These are phyloP conservation scores for Podaxis sp. DNA, from an alignment of 768 basidiomycete species.

Conservation along the genomic window DNA sequence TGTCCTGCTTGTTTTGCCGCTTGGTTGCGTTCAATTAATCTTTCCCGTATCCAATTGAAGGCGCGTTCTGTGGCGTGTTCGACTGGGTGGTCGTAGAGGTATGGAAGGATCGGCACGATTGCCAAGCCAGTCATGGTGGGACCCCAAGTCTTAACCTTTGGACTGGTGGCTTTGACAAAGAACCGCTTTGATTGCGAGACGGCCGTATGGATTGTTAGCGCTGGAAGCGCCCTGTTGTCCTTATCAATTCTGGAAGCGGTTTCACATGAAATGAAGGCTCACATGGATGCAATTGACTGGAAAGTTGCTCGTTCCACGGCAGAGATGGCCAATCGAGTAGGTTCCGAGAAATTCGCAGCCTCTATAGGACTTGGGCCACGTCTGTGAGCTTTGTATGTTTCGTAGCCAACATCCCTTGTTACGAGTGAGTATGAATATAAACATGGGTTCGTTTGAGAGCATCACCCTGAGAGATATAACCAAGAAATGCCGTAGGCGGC, in stretches of 20 bases:
- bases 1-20: background rate
- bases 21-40: slow-evolving; percentile 42
- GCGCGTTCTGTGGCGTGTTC: slow-evolving; percentile 65
- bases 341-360: slow-evolving; percentile 68
- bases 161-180: slow-evolving; percentile 58
- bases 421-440: slow-evolving; percentile 3
- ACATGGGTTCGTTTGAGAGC: slow-evolving; percentile 1
- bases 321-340: slow-evolving; percentile 64
- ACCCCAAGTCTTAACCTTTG: slow-evolving; percentile 67
- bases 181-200: slow-evolving; percentile 72
- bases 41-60: slow-evolving; percentile 70
- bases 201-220: slow-evolving; percentile 82
- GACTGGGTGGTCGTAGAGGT: slow-evolving; percentile 78
- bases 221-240: slow-evolving; percentile 68
- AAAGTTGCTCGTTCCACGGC: slow-evolving; percentile 77
- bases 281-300: slow-evolving; percentile 84
- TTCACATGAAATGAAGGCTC: slow-evolving; percentile 26
- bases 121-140: slow-evolving; percentile 74
- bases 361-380: slow-evolving; percentile 67
- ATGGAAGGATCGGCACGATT: slow-evolving; percentile 73
- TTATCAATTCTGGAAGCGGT: slow-evolving; percentile 12
- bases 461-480: slow-evolving; percentile 68
- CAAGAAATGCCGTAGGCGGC: slow-evolving; percentile 83
- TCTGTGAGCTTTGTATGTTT: slow-evolving; percentile 75
- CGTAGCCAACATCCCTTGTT: slow-evolving; percentile 73